These are phyloP conservation scores for Chlamydomonas schloesseri DNA, from an alignment of 139 green algal genomes.

Conservation along the genomic window DNA sequence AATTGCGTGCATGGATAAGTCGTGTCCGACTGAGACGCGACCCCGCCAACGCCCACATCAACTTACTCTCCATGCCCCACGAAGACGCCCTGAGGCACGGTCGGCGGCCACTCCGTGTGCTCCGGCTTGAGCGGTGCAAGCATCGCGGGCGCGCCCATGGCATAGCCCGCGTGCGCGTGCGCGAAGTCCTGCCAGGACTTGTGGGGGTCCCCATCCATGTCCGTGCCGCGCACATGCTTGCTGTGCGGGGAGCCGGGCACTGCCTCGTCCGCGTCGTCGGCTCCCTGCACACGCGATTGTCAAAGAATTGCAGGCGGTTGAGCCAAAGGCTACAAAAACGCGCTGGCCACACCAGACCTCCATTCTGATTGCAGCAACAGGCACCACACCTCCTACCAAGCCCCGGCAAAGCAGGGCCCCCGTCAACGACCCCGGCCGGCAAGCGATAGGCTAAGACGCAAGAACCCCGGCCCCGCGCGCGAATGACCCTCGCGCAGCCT, in stretches of 20 bases:
- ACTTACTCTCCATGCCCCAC: no score
- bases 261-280: constrained; percentile 12
- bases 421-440: no score
- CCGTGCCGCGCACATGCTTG: constrained; percentile 5
- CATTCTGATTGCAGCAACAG: no score
- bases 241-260: neutral
- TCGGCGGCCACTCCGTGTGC: constrained; percentile 1
- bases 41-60: no score
- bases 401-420: no score
- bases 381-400: no score
- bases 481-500: neutral
- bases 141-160: neutral
- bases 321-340: neutral
- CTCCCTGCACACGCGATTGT: neutral
- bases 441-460: neutral
- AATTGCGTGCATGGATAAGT: no score
- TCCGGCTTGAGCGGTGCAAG: constrained; percentile 18
- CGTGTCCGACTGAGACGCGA: no score
- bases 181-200: constrained; percentile 10
- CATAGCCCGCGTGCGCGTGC: no score
- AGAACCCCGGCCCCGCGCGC: neutral
- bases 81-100: neutral
- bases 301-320: neutral
- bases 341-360: neutral
- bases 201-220: neutral